phyloP scores from a whole-genome alignment of 2,329 filamentous ascomycete species.

The Hymenoscyphus fructigenus region DNA sequence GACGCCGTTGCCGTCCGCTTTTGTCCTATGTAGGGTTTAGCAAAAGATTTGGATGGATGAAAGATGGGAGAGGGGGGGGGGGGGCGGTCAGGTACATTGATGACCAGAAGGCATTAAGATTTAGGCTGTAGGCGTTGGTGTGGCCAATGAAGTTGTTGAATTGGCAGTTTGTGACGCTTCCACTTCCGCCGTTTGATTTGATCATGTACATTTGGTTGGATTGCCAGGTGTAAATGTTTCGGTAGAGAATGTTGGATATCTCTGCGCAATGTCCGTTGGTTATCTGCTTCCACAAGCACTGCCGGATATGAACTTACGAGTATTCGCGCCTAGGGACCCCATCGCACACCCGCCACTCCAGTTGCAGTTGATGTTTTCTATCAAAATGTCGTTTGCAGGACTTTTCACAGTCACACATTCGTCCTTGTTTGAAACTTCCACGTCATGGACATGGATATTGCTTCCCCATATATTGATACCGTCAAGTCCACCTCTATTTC shows the following conservation, averaged over 20 bases:
- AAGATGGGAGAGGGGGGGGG: neutral
- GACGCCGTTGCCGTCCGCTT: slow-evolving; percentile 49
- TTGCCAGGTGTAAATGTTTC: slow-evolving; percentile 57
- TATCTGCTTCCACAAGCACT: neutral
- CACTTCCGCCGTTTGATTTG: slow-evolving; percentile 58
- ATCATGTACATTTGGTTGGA: slow-evolving; percentile 65
- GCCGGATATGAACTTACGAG: neutral
- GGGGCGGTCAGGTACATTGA: slow-evolving; percentile 35
- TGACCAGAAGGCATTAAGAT: slow-evolving; percentile 55
- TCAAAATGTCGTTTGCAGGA: slow-evolving; percentile 54
- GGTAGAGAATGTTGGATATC: slow-evolving; percentile 53
- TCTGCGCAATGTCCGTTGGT: slow-evolving; percentile 25
- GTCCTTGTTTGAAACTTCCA: slow-evolving; percentile 62
- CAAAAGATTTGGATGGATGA: neutral
- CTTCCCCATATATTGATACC: slow-evolving; percentile 54
- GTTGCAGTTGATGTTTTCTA: slow-evolving; percentile 62
- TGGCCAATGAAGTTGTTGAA: slow-evolving; percentile 61
- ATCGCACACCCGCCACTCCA: slow-evolving; percentile 59
- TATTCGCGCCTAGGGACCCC: slow-evolving; percentile 51
- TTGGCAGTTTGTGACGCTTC: slow-evolving; percentile 49
- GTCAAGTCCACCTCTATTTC: slow-evolving; percentile 52
- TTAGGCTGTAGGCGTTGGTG: slow-evolving; percentile 56
- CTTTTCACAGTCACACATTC: slow-evolving; percentile 61
- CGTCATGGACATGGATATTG: slow-evolving; percentile 59
- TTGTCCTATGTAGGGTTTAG: slow-evolving; percentile 21